Percentiles rank a stretch among this genome's conserved stretches.
phyloP scores from a whole-genome alignment of 2,329 filamentous ascomycete species.

The Hansfordia pulvinata region DNA sequence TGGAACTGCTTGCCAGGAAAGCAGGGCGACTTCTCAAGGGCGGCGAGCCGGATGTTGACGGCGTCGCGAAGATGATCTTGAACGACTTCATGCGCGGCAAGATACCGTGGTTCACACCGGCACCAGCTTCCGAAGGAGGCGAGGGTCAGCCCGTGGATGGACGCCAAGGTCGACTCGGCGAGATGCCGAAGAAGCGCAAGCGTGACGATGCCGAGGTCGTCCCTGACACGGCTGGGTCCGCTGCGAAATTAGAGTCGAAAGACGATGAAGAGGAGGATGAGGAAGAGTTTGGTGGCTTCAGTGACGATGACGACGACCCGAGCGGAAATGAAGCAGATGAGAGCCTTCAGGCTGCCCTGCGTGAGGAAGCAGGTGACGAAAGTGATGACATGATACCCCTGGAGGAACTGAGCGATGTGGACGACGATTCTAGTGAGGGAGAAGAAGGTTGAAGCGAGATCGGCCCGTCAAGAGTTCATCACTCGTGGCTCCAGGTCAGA shows the following conservation, averaged over 20 bases:
- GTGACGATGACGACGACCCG: conserved; percentile 23
- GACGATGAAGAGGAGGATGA: conserved; percentile 18
- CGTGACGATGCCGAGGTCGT: conserved; percentile 32
- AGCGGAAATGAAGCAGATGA: conserved; percentile 16
- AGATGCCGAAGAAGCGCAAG: conserved; percentile 76
- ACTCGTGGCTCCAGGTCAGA: too few relatives aligned
- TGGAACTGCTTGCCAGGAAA: conserved; percentile 79
- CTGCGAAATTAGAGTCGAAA: too few relatives aligned
- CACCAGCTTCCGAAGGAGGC: conserved; percentile 44
- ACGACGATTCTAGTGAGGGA: conserved; percentile 15
- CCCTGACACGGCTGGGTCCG: conserved; percentile 9
- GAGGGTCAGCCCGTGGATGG: conserved; percentile 47
- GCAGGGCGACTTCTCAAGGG: conserved; percentile 75
- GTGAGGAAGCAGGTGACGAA: conserved; percentile 22
- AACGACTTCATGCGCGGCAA: conserved; percentile 94
- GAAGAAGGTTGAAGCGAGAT: conserved; percentile 24
- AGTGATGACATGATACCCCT: conserved; percentile 34
- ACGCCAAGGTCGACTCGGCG: conserved; percentile 65
- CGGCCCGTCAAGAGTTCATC: too few relatives aligned
- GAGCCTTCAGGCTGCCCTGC: conserved; percentile 16
- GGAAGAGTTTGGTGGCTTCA: conserved; percentile 34
- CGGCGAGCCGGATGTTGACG: conserved; percentile 89
- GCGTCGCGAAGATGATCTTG: conserved; percentile 90
- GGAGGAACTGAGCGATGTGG: conserved; percentile 17
- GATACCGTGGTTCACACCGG: conserved; percentile 89